Evolutionary conservation across 1,139 yeast species (phyloP), one percentile per base, ranked within the genome.

Genomic region (Saccharomyces hybrid): DNA sequence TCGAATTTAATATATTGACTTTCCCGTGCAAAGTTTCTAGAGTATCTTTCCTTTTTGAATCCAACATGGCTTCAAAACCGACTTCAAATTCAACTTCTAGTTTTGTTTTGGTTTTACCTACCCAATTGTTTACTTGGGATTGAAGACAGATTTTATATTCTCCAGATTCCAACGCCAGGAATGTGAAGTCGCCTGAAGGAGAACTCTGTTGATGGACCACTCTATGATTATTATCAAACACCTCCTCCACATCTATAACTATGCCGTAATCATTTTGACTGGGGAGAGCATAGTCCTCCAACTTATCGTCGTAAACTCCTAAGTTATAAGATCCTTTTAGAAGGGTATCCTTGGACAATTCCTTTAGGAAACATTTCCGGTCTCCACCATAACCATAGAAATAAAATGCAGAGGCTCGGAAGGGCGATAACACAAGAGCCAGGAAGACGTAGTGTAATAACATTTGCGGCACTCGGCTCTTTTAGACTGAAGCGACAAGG

Each of bases 141-240:
- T 83, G 82, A 63, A 85, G 75, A 71, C 95, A 86, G 51, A 86
- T 78, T 63, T 80, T 74, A 72, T 86, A 93, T 65, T 84, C 88
- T 48, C 95, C 95, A 38, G 83, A 75, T 51, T 82, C 89, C 51
- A 82, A 73, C 1, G 91, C 85, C 31, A 83, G 79, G 71, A 84
- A 85, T 21, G 86, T 79, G 70, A 85, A 84, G 59, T 82, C 84
- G 42, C 89, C 88, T 28, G 72, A 69, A 28, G 87, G 74, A 5
- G 77, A 68, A 14, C 83, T 82, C 65, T 78, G 79, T 69, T 84
- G 89, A 65, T 82, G 80, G 49, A 83, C 83, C 49, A 86, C 87
- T 55, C 87, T 78, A 64, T 84, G 88, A 64, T 83, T 77, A 62
- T 78, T 77, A 69, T 84, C 88, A 63, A 85, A 85, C 4, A 78